A percentile compares a stretch with the other conserved stretches of the same genome.
Conservation (phyloP, 805 yeast genomes). For the Zygosaccharomyces siamensis region DNA sequence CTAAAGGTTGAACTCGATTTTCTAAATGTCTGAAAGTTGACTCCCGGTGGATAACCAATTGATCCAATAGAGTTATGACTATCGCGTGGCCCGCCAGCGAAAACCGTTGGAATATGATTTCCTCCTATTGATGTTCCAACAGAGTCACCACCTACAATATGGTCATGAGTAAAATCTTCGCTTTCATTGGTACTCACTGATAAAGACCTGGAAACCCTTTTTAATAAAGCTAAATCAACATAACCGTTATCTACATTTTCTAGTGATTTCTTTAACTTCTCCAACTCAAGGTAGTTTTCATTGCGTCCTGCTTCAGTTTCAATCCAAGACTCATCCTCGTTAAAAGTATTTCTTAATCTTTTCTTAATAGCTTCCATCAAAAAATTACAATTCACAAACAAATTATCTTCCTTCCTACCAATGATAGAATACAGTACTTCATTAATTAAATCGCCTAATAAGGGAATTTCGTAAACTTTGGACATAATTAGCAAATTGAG, state of each 20-base stretch:
- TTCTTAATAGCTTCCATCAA: conserved; percentile 24
- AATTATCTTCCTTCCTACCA: conserved; percentile 57
- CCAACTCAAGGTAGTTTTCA: conserved; percentile 35
- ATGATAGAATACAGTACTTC: conserved; percentile 67
- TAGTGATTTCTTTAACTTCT: conserved; percentile 51
- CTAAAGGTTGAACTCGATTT: conserved; percentile 10
- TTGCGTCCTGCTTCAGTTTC: conserved; percentile 24
- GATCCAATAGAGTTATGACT: conserved; percentile 27
- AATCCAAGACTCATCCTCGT: conserved; percentile 24
- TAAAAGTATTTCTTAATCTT: conserved; percentile 20
- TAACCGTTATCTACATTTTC: conserved; percentile 63
- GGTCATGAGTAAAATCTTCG: conserved; percentile 20
- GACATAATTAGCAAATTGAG: conserved; percentile 59
- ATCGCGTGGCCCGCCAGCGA: conserved; percentile 26
- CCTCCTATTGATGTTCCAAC: not conserved
- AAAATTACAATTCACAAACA: conserved; percentile 30
- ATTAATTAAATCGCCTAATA: conserved; percentile 61
- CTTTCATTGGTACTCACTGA: conserved; percentile 25
- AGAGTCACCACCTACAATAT: conserved; percentile 2
- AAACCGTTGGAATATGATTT: conserved; percentile 17
- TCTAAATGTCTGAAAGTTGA: conserved; percentile 10
- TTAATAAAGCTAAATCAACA: conserved; percentile 50
- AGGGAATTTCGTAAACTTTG: conserved; percentile 62
- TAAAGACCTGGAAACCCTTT: conserved; percentile 40
- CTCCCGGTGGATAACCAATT: conserved; percentile 13